Conservation (phyloP, 805 yeast genomes). For the Ogataea nakhonphanomensis region DNA sequence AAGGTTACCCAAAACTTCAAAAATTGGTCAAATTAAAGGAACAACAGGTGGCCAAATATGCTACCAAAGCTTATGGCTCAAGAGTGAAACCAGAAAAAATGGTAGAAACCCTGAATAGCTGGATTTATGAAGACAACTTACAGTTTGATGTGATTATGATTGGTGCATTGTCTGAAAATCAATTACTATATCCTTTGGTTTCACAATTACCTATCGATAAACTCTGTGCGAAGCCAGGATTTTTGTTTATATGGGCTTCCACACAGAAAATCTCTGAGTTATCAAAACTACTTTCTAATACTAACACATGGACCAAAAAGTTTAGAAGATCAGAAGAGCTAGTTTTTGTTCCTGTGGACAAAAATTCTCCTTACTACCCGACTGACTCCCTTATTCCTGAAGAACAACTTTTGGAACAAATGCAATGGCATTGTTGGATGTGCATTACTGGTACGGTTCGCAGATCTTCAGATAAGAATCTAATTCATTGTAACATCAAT, state of each 20-base stretch:
- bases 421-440: conserved; percentile 98
- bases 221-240: conserved; percentile 81
- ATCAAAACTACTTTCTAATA: conserved; percentile 42
- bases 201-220: conserved; percentile 65
- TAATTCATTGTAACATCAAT: conserved; percentile 89
- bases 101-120: conserved; percentile 51
- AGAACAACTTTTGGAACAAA: conserved; percentile 55
- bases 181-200: conserved; percentile 59
- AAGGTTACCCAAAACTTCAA: conserved; percentile 84
- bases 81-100: conserved; percentile 52
- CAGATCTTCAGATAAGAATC: conserved; percentile 75
- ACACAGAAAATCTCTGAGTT: conserved; percentile 66
- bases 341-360: conserved; percentile 72
- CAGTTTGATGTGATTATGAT: conserved; percentile 90
- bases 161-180: conserved; percentile 78
- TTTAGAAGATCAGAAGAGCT: conserved; percentile 89
- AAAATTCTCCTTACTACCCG: conserved; percentile 64
- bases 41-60: conserved; percentile 49
- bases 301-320: conserved; percentile 46
- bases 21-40: conserved; percentile 62
- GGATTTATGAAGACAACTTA: conserved; percentile 57
- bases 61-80: conserved; percentile 65
- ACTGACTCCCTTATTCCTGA: conserved; percentile 42
- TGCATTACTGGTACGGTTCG: conserved; percentile 93
- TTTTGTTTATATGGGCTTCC: conserved; percentile 84